These are phyloP conservation scores for Udeniomyces megalosporus DNA, from an alignment of 768 basidiomycete species.

Conservation along the genomic window DNA sequence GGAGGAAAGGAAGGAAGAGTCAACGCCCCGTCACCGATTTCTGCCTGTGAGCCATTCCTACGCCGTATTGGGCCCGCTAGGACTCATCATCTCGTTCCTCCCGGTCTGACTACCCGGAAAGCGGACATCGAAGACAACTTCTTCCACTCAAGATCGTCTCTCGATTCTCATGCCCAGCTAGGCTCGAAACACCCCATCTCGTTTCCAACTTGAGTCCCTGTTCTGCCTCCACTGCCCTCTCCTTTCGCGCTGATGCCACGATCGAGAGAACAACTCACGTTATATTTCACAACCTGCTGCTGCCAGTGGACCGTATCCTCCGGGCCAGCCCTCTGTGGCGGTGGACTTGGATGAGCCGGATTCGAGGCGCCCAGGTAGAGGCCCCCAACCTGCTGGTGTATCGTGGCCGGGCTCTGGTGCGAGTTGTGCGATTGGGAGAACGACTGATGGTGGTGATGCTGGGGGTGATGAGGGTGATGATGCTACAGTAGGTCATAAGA, in stretches of 20 bases:
- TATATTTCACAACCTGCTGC: slow-evolving; percentile 78
- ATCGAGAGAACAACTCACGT: slow-evolving; percentile 41
- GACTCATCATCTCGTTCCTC: too few species aligned
- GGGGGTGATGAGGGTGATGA: slow-evolving; percentile 32
- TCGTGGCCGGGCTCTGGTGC: slow-evolving; percentile 36
- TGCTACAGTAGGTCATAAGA: not conserved
- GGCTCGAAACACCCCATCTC: not conserved
- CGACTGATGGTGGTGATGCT: slow-evolving; percentile 44
- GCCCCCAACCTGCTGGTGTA: slow-evolving; percentile 42
- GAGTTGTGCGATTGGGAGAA: slow-evolving; percentile 16
- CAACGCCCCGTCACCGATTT: not conserved
- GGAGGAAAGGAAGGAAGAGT: slow-evolving; percentile 16
- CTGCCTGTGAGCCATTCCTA: too few species aligned
- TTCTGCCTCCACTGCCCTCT: not conserved
- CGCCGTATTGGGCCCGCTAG: too few species aligned
- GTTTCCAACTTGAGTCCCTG: not conserved
- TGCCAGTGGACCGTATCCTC: slow-evolving; percentile 71
- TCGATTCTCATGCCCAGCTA: not conserved
- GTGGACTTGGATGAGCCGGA: slow-evolving; percentile 27
- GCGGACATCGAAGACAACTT: too few species aligned
- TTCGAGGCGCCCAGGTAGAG: slow-evolving; percentile 38
- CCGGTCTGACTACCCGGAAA: too few species aligned
- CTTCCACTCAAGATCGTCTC: slow-evolving; percentile 3
- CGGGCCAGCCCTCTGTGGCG: slow-evolving; percentile 17
- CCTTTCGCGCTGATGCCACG: too few species aligned